Evolutionary conservation across 1,139 yeast species (phyloP).

Genomic region (Fermentozyma sake): DNA sequence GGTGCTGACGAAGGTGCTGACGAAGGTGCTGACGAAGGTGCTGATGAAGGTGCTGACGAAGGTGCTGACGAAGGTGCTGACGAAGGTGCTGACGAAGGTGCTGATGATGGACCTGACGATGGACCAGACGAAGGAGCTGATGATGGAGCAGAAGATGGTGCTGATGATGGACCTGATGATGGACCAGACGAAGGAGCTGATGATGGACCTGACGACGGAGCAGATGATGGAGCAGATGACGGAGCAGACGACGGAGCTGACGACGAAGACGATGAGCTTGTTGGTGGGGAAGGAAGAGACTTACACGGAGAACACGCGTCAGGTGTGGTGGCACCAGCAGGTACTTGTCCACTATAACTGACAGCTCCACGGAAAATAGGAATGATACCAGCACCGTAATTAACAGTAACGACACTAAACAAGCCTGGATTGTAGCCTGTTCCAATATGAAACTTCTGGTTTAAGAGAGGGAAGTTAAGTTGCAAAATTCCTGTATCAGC

Average conservation of each 20-base stretch:
- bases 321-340: conserved; percentile 2
- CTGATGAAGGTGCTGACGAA: no score
- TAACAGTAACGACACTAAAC: conserved; percentile 12
- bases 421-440: conserved; percentile 9
- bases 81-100: no score
- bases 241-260: no score
- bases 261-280: conserved; percentile 1
- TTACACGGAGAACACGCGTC: conserved; percentile 4
- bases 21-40: no score
- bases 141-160: no score
- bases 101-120: no score
- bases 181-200: conserved; percentile 3
- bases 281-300: conserved; percentile 3
- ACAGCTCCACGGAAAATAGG: conserved; percentile 15
- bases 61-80: no score
- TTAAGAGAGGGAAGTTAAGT: conserved; percentile 7
- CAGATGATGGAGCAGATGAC: no score
- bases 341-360: conserved; percentile 12
- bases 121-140: no score
- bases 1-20: no score
- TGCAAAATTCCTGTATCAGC: conserved; percentile 22
- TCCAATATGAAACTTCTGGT: conserved; percentile 22
- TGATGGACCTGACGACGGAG: no score
- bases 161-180: no score
- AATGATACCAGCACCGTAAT: conserved; percentile 10